phyloP scores from a whole-genome alignment of 805 yeast genomes.

The Nakazawaea siamensis region DNA sequence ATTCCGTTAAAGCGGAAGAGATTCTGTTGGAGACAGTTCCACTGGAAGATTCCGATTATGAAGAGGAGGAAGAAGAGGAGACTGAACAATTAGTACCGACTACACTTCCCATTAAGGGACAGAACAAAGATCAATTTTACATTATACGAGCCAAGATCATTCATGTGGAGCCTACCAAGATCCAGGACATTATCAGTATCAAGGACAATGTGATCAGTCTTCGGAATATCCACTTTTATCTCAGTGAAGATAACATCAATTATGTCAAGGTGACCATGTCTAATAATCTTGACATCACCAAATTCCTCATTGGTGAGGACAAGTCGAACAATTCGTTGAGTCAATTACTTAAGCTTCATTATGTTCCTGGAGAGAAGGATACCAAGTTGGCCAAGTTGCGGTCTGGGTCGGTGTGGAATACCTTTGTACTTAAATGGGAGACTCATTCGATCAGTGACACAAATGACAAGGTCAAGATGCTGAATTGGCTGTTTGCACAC shows the following conservation, averaged over 20 bases:
- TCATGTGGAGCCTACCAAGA: not conserved
- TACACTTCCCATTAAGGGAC: too few relatives aligned
- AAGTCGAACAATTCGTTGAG: conserved; percentile 2
- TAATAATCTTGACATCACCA: conserved; percentile 3
- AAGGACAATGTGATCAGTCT: not conserved
- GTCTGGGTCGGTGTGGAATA: too few relatives aligned
- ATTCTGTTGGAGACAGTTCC: not conserved
- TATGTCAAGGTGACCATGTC: conserved; percentile 5
- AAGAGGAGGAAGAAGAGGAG: not conserved
- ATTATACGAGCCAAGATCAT: not conserved
- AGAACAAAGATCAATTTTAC: not conserved
- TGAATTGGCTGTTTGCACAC: conserved; percentile 3
- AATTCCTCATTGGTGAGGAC: conserved; percentile 8
- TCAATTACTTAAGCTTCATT: conserved; percentile 2
- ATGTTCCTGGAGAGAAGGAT: not conserved
- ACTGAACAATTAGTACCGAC: not conserved
- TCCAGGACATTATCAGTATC: conserved; percentile 2
- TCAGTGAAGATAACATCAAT: not conserved
- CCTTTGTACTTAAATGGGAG: conserved; percentile 2
- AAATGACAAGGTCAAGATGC: not conserved
- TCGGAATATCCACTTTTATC: not conserved
- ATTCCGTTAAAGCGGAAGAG: not conserved
- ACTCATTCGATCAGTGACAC: conserved; percentile 1
- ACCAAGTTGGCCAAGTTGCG: not conserved
- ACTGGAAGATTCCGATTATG: not conserved